These are phyloP conservation scores for Phialophora macrospora DNA, from an alignment of 2,329 filamentous ascomycete species.

Conservation along the genomic window DNA sequence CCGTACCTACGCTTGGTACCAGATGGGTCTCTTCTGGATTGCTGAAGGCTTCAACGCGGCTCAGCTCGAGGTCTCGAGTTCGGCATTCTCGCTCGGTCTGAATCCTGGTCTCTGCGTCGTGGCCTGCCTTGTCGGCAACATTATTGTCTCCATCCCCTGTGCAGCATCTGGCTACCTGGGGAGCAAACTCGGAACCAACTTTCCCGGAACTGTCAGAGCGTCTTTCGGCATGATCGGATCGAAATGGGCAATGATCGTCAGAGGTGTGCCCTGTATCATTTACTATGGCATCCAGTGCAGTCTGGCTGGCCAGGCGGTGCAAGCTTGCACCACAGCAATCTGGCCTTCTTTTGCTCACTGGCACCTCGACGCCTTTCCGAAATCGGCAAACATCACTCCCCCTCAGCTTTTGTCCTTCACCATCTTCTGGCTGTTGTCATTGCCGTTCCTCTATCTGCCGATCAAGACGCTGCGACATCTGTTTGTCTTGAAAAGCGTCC, in stretches of 20 bases:
- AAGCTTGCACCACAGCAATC: slow-evolving; percentile 46
- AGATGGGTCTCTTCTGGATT: slow-evolving; percentile 31
- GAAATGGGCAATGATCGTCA: slow-evolving; percentile 26
- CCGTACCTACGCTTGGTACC: slow-evolving; percentile 29
- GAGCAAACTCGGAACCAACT: slow-evolving; percentile 23
- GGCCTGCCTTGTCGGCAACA: slow-evolving; percentile 25
- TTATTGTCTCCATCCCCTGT: slow-evolving; percentile 26
- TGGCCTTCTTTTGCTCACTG: slow-evolving; percentile 55
- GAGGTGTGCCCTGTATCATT: slow-evolving; percentile 22
- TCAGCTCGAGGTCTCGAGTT: slow-evolving; percentile 26
- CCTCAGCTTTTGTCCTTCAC: slow-evolving; percentile 62
- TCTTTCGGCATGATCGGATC: slow-evolving; percentile 24
- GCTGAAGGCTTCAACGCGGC: slow-evolving; percentile 28
- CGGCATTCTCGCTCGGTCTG: slow-evolving; percentile 25
- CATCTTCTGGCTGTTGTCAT: slow-evolving; percentile 57
- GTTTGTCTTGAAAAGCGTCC: slow-evolving; percentile 43
- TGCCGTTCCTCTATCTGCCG: slow-evolving; percentile 49
- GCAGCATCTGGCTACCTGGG: slow-evolving; percentile 26
- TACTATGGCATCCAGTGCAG: slow-evolving; percentile 25
- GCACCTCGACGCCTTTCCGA: slow-evolving; percentile 57
- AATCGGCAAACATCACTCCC: slow-evolving; percentile 59
- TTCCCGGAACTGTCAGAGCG: slow-evolving; percentile 20
- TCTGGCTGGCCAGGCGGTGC: slow-evolving; percentile 36
- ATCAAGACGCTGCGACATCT: slow-evolving; percentile 40
- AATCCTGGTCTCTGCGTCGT: slow-evolving; percentile 26